Percentiles rank a stretch among this genome's conserved stretches.
Conservation (phyloP, 2,329 filamentous ascomycete species). For the Pyrenochaeta sp. region DNA sequence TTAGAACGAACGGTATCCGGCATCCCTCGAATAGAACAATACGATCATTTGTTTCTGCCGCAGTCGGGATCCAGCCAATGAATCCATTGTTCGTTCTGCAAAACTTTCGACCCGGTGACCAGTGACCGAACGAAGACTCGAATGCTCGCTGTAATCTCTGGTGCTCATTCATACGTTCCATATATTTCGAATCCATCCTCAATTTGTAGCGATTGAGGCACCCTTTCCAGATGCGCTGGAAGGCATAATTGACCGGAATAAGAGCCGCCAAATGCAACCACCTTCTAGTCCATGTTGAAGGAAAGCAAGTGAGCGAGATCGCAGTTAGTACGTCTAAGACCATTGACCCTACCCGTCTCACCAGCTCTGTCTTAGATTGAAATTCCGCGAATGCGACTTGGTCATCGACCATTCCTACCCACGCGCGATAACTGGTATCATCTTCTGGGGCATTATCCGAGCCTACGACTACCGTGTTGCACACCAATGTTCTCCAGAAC, state of each 20-base stretch:
- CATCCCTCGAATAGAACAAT: neutral
- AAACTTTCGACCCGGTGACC: neutral
- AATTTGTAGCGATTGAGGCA: neutral
- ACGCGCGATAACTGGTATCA: neutral
- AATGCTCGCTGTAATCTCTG: neutral
- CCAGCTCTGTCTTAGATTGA: neutral
- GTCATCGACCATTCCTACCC: neutral
- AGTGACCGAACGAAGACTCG: neutral
- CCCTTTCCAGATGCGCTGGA: neutral
- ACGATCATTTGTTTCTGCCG: neutral
- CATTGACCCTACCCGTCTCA: neutral
- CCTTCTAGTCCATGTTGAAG: neutral
- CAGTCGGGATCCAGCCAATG: neutral
- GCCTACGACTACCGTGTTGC: neutral
- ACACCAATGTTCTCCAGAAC: conserved; percentile 11
- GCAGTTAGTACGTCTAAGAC: neutral
- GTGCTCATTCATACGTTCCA: neutral
- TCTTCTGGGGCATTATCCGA: neutral
- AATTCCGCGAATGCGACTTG: neutral
- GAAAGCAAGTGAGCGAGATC: neutral
- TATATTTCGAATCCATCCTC: neutral
- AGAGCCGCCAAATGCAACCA: neutral
- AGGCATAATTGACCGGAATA: neutral
- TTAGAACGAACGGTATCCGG: neutral
- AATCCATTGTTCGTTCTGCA: neutral